Evolutionary conservation across 2,329 filamentous ascomycete species (phyloP), one percentile per base, ranked within the genome.

Genomic region (Fusarium graminum): DNA sequence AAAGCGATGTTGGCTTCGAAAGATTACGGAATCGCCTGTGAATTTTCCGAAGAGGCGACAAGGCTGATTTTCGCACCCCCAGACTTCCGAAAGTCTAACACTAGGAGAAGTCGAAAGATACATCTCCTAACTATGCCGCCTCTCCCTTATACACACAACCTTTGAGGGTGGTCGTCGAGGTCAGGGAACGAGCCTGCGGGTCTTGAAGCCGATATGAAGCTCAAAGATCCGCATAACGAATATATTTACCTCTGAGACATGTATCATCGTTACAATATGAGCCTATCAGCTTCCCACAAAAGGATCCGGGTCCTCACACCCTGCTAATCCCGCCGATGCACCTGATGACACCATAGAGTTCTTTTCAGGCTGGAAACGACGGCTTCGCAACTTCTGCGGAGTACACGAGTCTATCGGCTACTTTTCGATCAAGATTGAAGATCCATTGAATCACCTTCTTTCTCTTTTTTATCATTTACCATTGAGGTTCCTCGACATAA

Each of bases 351-450:
- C 52, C 13, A 32, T 0, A 1, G 4, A 13, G 14, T 47, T 14
- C 17, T 52, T 53, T 29, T 53, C 43, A 26, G 51, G n/a, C 12
- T 67, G 61, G 61, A 39, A 52, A 25, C 43, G 8, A 16, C 65
- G 64, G 64, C 57, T 67, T 14, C 59, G 34, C 22, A 47, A 59
- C 29, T 45, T 6, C 19, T 28, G 62, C 8, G 53, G 57, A 8
- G 14, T 67, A 32, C 57, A 53, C 0, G 54, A 67, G 6, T 47
- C 28, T n/a, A 14, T 65, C 2, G 54, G 49, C 3, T 36, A 65
- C n/a, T 2, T 65, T 12, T 57, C 57, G 25, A 38, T 13, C 4
- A 22, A 32, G 25, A 46, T 28, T 4, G 4, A 44, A 6, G 34
- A n/a, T 25, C 43, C 63, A n/a, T 65, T 61, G 5, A 45, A 60